Conservation (phyloP, 495 filamentous ascomycete genomes). For the Neurospora africana region DNA sequence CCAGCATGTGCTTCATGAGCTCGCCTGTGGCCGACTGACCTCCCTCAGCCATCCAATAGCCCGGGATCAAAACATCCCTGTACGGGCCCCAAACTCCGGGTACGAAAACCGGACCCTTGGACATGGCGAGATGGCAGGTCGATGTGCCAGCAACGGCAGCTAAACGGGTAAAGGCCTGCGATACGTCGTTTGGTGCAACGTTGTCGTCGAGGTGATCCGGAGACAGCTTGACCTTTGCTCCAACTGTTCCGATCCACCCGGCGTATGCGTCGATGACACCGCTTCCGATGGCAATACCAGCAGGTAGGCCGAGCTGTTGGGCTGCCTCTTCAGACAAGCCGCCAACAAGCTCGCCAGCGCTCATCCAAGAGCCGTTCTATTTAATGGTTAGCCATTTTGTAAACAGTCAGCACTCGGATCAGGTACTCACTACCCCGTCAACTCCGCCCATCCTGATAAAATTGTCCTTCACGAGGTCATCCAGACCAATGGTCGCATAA, state of each 20-base stretch:
- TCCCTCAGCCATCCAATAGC: constrained; percentile 92
- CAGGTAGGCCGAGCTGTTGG: constrained; percentile 68
- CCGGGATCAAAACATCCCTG: constrained; percentile 80
- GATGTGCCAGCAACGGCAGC: constrained; percentile 96
- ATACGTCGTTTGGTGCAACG: constrained; percentile 61
- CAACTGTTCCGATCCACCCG: constrained; percentile 97
- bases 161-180: constrained; percentile 86
- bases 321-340: constrained; percentile 75
- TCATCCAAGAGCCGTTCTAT: constrained; percentile 82
- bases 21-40: constrained; percentile 94
- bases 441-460: constrained; percentile 91
- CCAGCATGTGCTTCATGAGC: constrained; percentile 83
- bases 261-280: constrained; percentile 98
- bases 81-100: constrained; percentile 95
- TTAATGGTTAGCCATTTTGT: constrained; percentile 6
- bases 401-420: not conserved
- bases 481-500: constrained; percentile 68
- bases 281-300: constrained; percentile 84
- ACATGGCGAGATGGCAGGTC: constrained; percentile 96
- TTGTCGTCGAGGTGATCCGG: constrained; percentile 48
- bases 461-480: constrained; percentile 70
- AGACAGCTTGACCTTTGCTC: constrained; percentile 72
- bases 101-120: constrained; percentile 79
- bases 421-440: constrained; percentile 74
- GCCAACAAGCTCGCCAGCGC: constrained; percentile 83